phyloP scores from a whole-genome alignment of 441 rosid genomes.

The Euphorbia celastroides region DNA sequence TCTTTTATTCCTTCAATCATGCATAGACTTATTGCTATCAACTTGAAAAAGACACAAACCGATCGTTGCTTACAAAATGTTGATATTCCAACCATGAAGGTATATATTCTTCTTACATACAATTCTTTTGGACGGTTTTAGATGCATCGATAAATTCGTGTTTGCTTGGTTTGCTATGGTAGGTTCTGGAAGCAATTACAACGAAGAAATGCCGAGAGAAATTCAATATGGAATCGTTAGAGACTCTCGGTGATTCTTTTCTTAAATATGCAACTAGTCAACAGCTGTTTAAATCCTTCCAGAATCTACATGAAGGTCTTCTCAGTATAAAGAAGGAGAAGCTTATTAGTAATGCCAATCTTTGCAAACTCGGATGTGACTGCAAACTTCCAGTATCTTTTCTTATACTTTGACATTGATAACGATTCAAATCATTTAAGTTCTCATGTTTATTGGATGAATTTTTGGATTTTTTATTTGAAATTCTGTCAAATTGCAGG shows the following conservation, averaged over 20 bases:
- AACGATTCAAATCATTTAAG: no score
- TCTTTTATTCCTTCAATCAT: conserved; percentile 69
- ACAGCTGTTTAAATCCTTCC: conserved; percentile 52
- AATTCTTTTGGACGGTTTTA: neutral
- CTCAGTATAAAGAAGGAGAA: conserved; percentile 61
- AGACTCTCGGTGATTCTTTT: conserved; percentile 91
- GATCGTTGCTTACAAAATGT: conserved; percentile 34
- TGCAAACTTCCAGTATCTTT: conserved; percentile 59
- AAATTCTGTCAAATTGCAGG: conserved; percentile 34
- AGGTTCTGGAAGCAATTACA: conserved; percentile 91
- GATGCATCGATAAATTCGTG: neutral
- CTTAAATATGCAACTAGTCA: conserved; percentile 78
- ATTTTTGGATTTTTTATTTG: neutral
- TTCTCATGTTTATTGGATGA: neutral
- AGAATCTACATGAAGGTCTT: conserved; percentile 68
- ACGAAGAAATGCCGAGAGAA: conserved; percentile 75
- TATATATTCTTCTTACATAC: conserved; percentile 23
- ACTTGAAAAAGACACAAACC: conserved; percentile 50
- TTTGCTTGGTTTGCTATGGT: conserved; percentile 15
- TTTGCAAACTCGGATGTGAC: conserved; percentile 62
- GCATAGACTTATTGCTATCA: conserved; percentile 63
- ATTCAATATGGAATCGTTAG: conserved; percentile 78
- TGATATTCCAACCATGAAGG: conserved; percentile 70
- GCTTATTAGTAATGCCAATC: conserved; percentile 60
- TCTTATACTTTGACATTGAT: conserved; percentile 5